Conservation (phyloP, 192 early-diverging fungal species). For the Chytriomyces hyalinus region DNA sequence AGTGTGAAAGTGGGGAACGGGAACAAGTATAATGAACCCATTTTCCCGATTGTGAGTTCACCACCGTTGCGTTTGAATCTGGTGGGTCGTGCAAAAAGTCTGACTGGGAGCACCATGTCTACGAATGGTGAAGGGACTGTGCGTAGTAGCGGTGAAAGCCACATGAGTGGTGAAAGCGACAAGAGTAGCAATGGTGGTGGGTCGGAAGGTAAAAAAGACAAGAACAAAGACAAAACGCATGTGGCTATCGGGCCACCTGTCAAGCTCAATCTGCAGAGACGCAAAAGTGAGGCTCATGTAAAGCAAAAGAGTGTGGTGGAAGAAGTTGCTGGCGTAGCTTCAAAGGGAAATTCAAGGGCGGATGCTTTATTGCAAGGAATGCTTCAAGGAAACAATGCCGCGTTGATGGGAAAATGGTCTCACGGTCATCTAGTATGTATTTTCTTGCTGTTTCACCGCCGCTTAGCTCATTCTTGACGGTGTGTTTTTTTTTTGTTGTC, state of each 20-base stretch:
- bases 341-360: neutral
- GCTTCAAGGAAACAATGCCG: neutral
- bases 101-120: neutral
- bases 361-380: neutral
- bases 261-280: slow-evolving; percentile 10
- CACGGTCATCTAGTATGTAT: neutral
- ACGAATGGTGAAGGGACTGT: neutral
- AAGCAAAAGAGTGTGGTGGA: neutral
- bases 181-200: neutral
- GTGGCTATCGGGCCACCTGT: slow-evolving; percentile 10
- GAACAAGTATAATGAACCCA: neutral
- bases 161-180: neutral
- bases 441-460: neutral
- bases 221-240: neutral
- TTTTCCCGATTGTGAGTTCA: neutral
- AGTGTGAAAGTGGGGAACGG: neutral
- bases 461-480: neutral
- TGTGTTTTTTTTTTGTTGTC: too few relatives aligned
- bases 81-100: neutral
- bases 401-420: neutral
- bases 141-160: neutral
- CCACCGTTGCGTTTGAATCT: neutral
- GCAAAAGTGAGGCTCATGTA: slow-evolving; percentile 8
- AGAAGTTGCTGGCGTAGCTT: neutral
- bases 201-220: neutral